Conservation (phyloP, 75 land plant genomes). For the Sequoia sempervirens region DNA sequence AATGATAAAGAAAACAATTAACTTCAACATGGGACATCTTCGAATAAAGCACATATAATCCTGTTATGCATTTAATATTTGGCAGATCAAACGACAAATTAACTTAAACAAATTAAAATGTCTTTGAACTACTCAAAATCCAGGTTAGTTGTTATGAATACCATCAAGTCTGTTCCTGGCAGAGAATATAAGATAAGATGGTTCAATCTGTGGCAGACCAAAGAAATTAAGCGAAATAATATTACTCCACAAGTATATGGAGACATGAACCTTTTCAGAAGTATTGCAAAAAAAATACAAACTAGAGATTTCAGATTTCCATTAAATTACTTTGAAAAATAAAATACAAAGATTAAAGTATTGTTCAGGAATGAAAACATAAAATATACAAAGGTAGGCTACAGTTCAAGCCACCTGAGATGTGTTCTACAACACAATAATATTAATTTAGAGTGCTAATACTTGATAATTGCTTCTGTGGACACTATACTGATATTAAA, state of each 20-base stretch:
- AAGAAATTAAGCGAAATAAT: neutral
- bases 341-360: neutral
- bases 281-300: neutral
- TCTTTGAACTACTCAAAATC: neutral
- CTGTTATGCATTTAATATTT: no score
- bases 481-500: neutral
- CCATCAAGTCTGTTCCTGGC: neutral
- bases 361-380: neutral
- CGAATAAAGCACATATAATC: no score
- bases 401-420: neutral
- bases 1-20: no score
- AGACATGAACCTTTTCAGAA: neutral
- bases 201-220: neutral
- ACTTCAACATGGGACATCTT: no score
- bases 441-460: neutral
- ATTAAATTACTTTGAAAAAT: neutral
- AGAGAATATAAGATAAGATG: neutral
- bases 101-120: neutral
- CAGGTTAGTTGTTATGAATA: neutral
- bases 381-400: constrained; percentile 3
- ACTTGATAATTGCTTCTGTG: neutral
- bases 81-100: no score
- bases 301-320: neutral
- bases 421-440: neutral
- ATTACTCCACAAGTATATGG: neutral